Evolutionary conservation across 805 yeast species (phyloP), one percentile per base, ranked within the genome.

Genomic region (Candida germanica): DNA sequence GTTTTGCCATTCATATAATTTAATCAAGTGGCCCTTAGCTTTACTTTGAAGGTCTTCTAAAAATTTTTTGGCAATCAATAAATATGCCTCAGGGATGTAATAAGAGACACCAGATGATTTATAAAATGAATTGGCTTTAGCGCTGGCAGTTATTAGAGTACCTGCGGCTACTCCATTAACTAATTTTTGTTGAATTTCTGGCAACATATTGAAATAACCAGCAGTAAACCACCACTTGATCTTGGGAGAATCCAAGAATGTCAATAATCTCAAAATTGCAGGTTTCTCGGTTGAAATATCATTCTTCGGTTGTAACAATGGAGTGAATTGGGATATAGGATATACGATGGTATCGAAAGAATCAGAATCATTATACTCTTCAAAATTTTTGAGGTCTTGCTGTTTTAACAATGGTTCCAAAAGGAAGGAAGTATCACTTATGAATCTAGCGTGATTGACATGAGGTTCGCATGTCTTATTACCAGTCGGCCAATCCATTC

Each of bases 71-170:
- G 96, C 86, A 26, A 87, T 71, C 47, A 84, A 72, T 4, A 87
- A 66, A 58, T 93, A 93, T 0, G 97, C 95, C 42, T 77, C 85
- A 0, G 98, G 98, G 14, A 93, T 62, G 50, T 79, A 77, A 41
- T 80, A 76, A 1, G 95, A 84, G 2, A 88, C 66, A 3, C 98
- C 98, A 6, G 75, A 67, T 0, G 95, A 84, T 53, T 81, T 71
- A 61, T 81, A 93, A 64, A 93, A 93, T 1, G 97, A 95, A 59
- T 93, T 93, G 4, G 98, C 97, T 47, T 81, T 75, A 1, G 96
- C 95, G 0, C 96, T 80, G 0, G 98, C 98, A 0, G 96, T 87
- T 22, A 93, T 83, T 2, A 93, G 83, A 0, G 69, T 64, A 2
- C 94, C 94, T 6, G 51, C 39, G 10, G 89, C 80, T 9, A 64